Evolutionary conservation across 176 grass and related monocot species (phyloP).

Genomic region (Avena sativa): DNA sequence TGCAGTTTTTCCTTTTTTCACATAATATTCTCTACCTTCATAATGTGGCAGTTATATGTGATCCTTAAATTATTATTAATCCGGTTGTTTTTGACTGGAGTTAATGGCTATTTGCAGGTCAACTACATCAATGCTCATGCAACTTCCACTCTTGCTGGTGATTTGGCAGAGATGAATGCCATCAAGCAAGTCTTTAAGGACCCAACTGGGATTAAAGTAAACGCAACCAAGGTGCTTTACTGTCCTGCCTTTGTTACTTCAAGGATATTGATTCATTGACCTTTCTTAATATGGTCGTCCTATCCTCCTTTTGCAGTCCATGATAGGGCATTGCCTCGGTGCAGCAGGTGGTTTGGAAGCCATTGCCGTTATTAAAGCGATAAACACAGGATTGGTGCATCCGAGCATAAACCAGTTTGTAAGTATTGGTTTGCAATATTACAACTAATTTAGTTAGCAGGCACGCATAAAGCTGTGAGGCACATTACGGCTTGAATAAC

Average conservation of each 20-base stretch:
- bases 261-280: constrained; percentile 26
- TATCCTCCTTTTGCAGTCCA: constrained; percentile 70
- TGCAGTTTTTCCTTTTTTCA: neutral
- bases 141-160: constrained; percentile 95
- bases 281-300: constrained; percentile 31
- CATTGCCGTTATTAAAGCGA: constrained; percentile 95
- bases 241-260: constrained; percentile 19
- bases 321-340: constrained; percentile 99
- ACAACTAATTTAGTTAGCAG: neutral
- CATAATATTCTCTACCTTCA: neutral
- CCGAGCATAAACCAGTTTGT: constrained; percentile 99
- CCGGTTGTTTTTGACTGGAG: neutral
- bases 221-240: constrained; percentile 82
- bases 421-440: constrained; percentile 45
- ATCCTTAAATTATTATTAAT: too few relatives aligned
- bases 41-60: neutral
- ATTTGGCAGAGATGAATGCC: constrained; percentile 94
- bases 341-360: constrained; percentile 96
- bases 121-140: constrained; percentile 99
- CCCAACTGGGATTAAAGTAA: constrained; percentile 82
- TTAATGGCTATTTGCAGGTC: constrained; percentile 67
- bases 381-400: constrained; percentile 95
- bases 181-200: constrained; percentile 95
- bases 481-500: constrained; percentile 18
- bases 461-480: neutral